These are phyloP conservation scores for Phanerodontia chrysosporium DNA, from an alignment of 768 basidiomycete genomes.

Conservation along the genomic window DNA sequence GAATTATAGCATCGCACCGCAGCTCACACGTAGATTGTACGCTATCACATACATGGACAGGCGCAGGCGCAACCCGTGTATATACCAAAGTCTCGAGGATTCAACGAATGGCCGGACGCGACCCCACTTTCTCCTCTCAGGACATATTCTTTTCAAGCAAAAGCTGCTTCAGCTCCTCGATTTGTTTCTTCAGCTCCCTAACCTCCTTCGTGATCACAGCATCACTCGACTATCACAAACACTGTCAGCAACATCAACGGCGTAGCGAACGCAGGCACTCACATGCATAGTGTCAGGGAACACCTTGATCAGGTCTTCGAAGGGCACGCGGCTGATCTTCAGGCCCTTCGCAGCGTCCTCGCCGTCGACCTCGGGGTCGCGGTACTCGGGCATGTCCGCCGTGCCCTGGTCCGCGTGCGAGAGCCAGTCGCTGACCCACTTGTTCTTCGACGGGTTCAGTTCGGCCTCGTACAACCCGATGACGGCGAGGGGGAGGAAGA, in stretches of 20 bases:
- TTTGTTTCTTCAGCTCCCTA: constrained; percentile 42
- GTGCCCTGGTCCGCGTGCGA: constrained; percentile 53
- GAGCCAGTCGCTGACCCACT: constrained; percentile 71
- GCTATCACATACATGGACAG: neutral
- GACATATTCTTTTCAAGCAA: constrained; percentile 23
- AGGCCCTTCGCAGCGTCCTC: constrained; percentile 50
- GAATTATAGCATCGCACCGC: neutral
- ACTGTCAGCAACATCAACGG: neutral
- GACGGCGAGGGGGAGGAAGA: constrained; percentile 70
- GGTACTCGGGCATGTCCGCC: constrained; percentile 45
- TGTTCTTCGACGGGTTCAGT: constrained; percentile 41
- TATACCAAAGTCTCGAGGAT: neutral
- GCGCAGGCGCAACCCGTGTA: neutral
- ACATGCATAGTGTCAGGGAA: constrained; percentile 76
- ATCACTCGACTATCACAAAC: constrained; percentile 61
- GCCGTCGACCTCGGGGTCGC: constrained; percentile 59
- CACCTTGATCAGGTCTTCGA: constrained; percentile 60
- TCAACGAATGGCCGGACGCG: too few relatives aligned
- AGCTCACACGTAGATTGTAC: neutral
- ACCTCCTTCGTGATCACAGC: constrained; percentile 64
- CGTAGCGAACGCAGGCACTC: constrained; percentile 20
- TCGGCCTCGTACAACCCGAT: constrained; percentile 78
- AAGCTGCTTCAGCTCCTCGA: constrained; percentile 34
- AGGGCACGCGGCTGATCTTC: constrained; percentile 67
- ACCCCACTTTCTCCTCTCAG: neutral